These are phyloP conservation scores for Solanum hybrid DNA, from an alignment of 305 asterid genomes.

Conservation along the genomic window DNA sequence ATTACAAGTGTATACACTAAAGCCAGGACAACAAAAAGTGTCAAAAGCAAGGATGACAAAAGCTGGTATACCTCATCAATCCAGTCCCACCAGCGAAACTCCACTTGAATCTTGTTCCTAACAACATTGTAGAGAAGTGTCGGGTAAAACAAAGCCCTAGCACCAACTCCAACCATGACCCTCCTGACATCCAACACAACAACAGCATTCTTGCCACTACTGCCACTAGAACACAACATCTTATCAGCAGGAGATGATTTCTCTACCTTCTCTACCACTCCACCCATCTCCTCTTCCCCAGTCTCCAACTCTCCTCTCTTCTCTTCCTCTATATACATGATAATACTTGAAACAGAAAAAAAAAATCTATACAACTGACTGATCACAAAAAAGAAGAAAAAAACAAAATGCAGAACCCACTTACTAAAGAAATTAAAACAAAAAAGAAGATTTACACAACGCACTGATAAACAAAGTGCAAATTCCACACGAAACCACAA, in stretches of 20 bases:
- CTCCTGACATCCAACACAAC: constrained; percentile 29
- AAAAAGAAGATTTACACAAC: not conserved
- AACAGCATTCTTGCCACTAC: constrained; percentile 1
- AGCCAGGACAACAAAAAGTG: not conserved
- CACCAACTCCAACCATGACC: constrained; percentile 48
- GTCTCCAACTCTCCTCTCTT: constrained; percentile 11
- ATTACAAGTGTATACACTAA: not conserved
- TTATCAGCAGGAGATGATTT: not conserved
- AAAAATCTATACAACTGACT: not conserved
- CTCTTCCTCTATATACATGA: constrained; percentile 42
- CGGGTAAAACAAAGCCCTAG: constrained; percentile 52
- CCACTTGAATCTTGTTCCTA: constrained; percentile 46
- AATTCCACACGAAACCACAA: not conserved
- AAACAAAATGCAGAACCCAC: not conserved
- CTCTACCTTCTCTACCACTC: constrained; percentile 10
- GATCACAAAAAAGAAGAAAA: not conserved
- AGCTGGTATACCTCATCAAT: constrained; percentile 37
- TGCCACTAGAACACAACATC: constrained; percentile 9
- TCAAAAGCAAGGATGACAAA: not conserved
- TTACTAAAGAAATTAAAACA: not conserved
- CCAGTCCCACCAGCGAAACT: constrained; percentile 73
- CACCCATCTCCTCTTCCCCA: not conserved
- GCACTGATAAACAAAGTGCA: not conserved
- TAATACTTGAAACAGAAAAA: not conserved
- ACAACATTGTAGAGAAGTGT: constrained; percentile 51